A percentile compares a stretch with the other conserved stretches of the same genome.
Conservation (phyloP, 176 grass and related monocot species). For the Puya raimondii region DNA sequence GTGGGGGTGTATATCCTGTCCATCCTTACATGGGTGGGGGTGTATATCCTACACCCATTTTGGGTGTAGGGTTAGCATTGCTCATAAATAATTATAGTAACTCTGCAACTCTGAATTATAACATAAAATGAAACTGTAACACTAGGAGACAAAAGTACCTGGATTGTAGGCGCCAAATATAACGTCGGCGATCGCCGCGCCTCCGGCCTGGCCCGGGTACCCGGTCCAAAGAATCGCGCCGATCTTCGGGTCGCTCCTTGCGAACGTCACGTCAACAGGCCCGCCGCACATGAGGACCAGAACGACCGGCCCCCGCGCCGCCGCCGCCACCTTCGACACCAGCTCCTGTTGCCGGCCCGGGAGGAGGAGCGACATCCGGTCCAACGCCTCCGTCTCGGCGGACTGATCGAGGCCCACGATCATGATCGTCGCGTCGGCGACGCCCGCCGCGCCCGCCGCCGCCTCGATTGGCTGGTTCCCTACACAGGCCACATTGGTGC, state of each 20-base stretch:
- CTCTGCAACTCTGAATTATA: too few relatives aligned
- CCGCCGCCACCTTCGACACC: constrained; percentile 51
- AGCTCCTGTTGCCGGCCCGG: constrained; percentile 65
- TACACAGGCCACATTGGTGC: constrained; percentile 47
- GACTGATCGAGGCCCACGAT: constrained; percentile 59
- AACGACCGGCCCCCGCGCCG: constrained; percentile 40
- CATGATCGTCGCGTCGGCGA: constrained; percentile 44
- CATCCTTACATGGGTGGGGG: too few relatives aligned
- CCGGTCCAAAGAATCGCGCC: constrained; percentile 55
- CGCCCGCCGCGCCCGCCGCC: constrained; percentile 19
- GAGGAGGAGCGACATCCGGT: constrained; percentile 44
- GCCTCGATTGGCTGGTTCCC: constrained; percentile 40
- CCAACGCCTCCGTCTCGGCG: constrained; percentile 43
- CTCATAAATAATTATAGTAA: too few relatives aligned
- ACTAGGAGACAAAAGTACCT: constrained; percentile 18
- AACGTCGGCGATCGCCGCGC: constrained; percentile 61
- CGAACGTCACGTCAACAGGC: constrained; percentile 54
- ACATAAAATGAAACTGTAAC: neutral
- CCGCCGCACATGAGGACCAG: constrained; percentile 67
- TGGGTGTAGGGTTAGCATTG: too few relatives aligned
- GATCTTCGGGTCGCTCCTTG: constrained; percentile 41
- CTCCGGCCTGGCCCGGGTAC: constrained; percentile 75
- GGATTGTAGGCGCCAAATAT: constrained; percentile 70
- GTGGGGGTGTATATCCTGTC: too few relatives aligned
- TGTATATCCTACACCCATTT: too few relatives aligned